Base-by-base conservation (phyloP, 2,329 filamentous ascomycete genomes). In the Dryadomyces quercus-mongolicae region DNA sequence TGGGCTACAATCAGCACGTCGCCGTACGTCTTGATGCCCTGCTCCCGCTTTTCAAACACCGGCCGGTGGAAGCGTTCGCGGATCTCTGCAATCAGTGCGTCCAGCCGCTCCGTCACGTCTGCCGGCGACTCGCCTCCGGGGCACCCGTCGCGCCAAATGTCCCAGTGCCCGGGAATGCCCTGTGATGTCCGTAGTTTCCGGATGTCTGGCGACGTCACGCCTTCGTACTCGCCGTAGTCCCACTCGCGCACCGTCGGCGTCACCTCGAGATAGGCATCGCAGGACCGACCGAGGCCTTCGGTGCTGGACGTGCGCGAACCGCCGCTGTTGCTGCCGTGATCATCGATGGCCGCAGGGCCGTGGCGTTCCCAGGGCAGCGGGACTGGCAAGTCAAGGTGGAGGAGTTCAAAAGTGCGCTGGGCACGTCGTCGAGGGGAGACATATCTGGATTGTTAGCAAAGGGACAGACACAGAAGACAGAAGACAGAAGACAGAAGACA, bases 91-190 rank as follows among this genome's bases (percentile, higher is more conserved):
- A 96, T 95, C 56, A 96, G 67, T 2, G 74, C 72, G 65, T 96
- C 90, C 0, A 95, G 71, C 1, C 91, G 78, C 36, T 72, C 68
- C 0, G 84, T 85, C 44, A 95, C 78, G 55, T 95, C 80, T 44
- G 81, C 72, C 0, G 91, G 87, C 47, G 69, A 87, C 84, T 95
- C 89, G 66, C 90, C 90, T 3, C 84, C 86, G 1, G 85, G 85
- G 68, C 89, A 95, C 0, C 89, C 89, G 65, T 94, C 88, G n/a
- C 73, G 74, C 89, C 89, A 95, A 59, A 95, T 94, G 70, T 93
- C 86, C 88, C 88, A 94, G 22, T 70, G 67, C 4, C 71, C 74
- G 44, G 72, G 60, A 20, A 77, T 70, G 8, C 86, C 86, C 56
- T 80, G 71, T 62, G 76, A 71, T 56, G 70, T 73, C 51, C 78